A percentile compares a stretch with the other conserved stretches of the same genome.
Conservation (phyloP, 2,329 filamentous ascomycete species). For the Neospermospora avenae region DNA sequence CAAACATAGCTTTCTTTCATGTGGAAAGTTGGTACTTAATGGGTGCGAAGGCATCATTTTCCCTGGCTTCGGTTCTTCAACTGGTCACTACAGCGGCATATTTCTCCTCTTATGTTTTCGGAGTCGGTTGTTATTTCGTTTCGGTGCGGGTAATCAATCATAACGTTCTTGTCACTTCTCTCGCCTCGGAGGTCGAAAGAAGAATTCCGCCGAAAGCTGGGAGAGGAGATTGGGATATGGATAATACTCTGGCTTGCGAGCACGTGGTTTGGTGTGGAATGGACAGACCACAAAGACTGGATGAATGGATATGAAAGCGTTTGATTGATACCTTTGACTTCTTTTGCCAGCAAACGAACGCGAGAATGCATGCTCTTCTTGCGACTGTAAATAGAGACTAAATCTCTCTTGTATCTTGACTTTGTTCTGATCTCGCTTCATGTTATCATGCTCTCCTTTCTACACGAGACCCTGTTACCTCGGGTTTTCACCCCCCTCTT, state of each 20-base stretch:
- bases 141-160: neutral
- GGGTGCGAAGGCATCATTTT: neutral
- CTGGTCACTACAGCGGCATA: neutral
- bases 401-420: neutral
- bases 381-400: constrained; percentile 29
- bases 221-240: neutral
- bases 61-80: neutral
- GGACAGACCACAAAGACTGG: neutral
- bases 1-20: constrained; percentile 16
- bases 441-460: neutral
- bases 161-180: neutral
- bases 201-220: neutral
- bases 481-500: no score
- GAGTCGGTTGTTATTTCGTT: neutral
- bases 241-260: neutral
- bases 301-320: neutral
- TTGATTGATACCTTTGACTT: constrained; percentile 15
- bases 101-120: neutral
- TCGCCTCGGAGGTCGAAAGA: neutral
- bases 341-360: constrained; percentile 16
- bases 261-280: neutral
- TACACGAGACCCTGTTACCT: neutral
- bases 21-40: neutral
- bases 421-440: neutral
- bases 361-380: neutral